phyloP scores from a whole-genome alignment of 208 protist species.

The Endotrypanum monterogeii region DNA sequence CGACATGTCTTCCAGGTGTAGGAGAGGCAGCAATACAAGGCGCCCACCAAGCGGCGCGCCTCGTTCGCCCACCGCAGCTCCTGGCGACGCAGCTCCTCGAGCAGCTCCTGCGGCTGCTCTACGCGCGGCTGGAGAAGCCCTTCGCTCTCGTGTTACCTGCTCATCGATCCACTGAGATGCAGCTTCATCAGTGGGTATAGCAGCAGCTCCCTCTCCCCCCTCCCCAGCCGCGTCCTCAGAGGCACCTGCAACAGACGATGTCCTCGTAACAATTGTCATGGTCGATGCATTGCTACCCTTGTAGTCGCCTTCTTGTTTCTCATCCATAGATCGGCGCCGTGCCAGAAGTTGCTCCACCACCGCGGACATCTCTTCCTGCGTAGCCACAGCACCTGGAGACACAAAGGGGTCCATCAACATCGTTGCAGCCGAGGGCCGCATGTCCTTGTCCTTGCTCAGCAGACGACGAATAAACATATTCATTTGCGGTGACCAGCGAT shows the following conservation, averaged over 20 bases:
- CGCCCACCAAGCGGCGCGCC: constrained; percentile 30
- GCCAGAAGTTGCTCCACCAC: constrained; percentile 63
- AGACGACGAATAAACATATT: constrained; percentile 77
- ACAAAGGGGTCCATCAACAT: constrained; percentile 90
- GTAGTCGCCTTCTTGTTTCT: constrained; percentile 6
- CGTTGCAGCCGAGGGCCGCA: constrained; percentile 61
- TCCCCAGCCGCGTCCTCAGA: constrained; percentile 16
- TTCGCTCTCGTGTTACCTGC: constrained; percentile 7
- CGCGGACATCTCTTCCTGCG: constrained; percentile 61
- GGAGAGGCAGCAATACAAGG: constrained; percentile 43
- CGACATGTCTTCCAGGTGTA: constrained; percentile 66
- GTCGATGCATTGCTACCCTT: constrained; percentile 20
- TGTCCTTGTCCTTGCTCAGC: constrained; percentile 77
- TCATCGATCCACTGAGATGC: constrained; percentile 26
- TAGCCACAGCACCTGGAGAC: constrained; percentile 47
- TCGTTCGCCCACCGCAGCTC: constrained; percentile 11
- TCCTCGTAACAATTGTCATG: constrained; percentile 33
- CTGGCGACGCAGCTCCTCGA: background rate
- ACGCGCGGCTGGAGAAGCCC: constrained; percentile 7
- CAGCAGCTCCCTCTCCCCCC: background rate
- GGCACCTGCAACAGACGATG: constrained; percentile 20
- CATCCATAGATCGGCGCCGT: constrained; percentile 42
- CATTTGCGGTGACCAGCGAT: constrained; percentile 90
- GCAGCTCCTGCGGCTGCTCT: constrained; percentile 1
- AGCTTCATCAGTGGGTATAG: constrained; percentile 10